Evolutionary conservation across 2,329 filamentous ascomycete genomes (phyloP).

Genomic region (Colletotrichum sp.): DNA sequence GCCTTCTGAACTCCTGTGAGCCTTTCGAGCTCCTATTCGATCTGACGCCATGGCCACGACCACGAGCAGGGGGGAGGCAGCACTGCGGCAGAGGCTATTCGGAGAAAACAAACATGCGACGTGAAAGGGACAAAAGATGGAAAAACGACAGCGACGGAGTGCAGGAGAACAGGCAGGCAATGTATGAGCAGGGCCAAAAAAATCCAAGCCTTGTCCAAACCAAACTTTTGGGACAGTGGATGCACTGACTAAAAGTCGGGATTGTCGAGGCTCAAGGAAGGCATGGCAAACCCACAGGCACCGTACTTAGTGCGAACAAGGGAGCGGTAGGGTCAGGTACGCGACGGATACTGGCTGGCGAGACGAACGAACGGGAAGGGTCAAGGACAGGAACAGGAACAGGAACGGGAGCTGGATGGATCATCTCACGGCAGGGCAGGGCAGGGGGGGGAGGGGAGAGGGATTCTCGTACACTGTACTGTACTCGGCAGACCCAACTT

Average conservation of each 20-base stretch:
- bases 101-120: slow-evolving; percentile 2
- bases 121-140: background rate
- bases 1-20: slow-evolving; percentile 25
- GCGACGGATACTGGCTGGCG: background rate
- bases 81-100: background rate
- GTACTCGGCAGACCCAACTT: background rate
- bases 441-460: background rate
- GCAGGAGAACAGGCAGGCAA: background rate
- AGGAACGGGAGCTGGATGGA: background rate
- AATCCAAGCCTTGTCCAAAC: slow-evolving; percentile 1
- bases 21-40: slow-evolving; percentile 20
- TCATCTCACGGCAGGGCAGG: background rate
- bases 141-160: background rate
- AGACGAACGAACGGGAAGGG: background rate
- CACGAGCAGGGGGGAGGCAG: slow-evolving; percentile 4
- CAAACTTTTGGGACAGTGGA: slow-evolving; percentile 19
- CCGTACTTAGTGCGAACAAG: slow-evolving; percentile 13
- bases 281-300: slow-evolving; percentile 19
- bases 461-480: background rate
- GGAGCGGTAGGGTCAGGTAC: background rate
- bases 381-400: background rate
- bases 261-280: slow-evolving; percentile 17
- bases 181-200: background rate
- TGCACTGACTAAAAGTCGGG: slow-evolving; percentile 21
- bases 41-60: slow-evolving; percentile 22